Conservation (phyloP, 2,329 filamentous ascomycete species). For the Fusarium heterosporum region DNA sequence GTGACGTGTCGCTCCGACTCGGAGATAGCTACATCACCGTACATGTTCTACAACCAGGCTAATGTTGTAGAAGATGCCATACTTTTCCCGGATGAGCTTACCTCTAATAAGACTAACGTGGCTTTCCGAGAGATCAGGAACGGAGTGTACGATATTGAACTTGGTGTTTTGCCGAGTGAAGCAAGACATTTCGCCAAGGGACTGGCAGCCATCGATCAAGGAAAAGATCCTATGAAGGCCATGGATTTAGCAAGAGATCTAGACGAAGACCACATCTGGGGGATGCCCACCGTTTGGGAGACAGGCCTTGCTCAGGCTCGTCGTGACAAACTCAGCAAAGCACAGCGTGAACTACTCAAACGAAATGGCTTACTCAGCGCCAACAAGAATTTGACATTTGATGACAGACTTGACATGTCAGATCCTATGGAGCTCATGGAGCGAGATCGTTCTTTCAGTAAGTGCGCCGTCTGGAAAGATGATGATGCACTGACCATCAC, state of each 20-base stretch:
- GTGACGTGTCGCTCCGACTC: conserved; percentile 10
- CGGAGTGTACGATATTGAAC: conserved; percentile 38
- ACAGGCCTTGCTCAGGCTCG: conserved; percentile 34
- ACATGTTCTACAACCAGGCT: conserved; percentile 47
- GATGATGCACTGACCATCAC: background rate
- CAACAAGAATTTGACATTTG: conserved; percentile 8
- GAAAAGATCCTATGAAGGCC: conserved; percentile 20
- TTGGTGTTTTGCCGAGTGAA: conserved; percentile 20
- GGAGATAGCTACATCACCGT: conserved; percentile 16
- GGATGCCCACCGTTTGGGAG: conserved; percentile 40
- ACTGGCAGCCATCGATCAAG: conserved; percentile 20
- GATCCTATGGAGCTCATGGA: conserved; percentile 45
- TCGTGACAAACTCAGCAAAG: background rate
- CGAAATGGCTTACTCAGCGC: conserved; percentile 10
- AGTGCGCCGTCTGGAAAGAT: background rate
- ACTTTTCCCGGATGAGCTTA: conserved; percentile 45
- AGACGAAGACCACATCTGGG: conserved; percentile 37
- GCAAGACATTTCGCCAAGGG: conserved; percentile 22
- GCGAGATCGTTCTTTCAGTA: conserved; percentile 40
- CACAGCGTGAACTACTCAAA: conserved; percentile 22
- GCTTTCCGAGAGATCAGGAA: conserved; percentile 44
- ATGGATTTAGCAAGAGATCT: conserved; percentile 5
- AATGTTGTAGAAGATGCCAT: conserved; percentile 43
- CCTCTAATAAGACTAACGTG: conserved; percentile 19
- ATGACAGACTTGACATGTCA: conserved; percentile 7